Base-by-base conservation (phyloP, 2,329 filamentous ascomycete genomes). In the Neopestalotiopsis rosae region DNA sequence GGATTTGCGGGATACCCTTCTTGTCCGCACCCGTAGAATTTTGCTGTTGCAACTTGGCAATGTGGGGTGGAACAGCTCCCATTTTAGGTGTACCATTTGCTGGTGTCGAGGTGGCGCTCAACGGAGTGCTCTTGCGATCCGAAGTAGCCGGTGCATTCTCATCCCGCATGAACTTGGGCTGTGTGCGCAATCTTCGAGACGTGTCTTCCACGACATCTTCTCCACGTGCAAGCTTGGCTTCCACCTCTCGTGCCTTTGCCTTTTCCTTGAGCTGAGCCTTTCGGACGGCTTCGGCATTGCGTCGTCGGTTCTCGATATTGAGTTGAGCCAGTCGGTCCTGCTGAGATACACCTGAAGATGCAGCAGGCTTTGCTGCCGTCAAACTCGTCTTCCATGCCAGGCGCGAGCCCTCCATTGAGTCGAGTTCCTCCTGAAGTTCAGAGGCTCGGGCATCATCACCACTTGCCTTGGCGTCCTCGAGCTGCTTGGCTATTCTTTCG, bases 271-370 rank as follows among this genome's bases (percentile, higher is more conserved):
- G 86, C 78, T 98, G 93, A 0, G 95, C 95, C 79, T 93, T 93
- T 69, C 95, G 93, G n/a, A 98, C 92, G 62, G 93, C 91, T 78
- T 97, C 93, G n/a, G 89, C 88, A 76, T 98, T 98, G 73, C 91
- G 88, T 69, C 91, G 90, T 71, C 95, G 91, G 80, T 97, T 98
- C 76, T 92, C 90, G 34, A 89, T 86, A 81, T 99, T 99, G 72
- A 97, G 86, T 76, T 92, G 88, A 0, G 93, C 93, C 30, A 98
- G 87, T 34, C 93, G 91, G 72, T 97, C 94, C 79, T 95, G 94
- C 79, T 97, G 92, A 12, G 85, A 85, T 42, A 87, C 84, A 9
- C 86, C 81, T 59, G 84, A 78, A n/a, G 80, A 78, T 69, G 82
- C 76, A 32, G 86, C 83, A 71, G 87, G 87, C 75, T 89, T 90